These are phyloP conservation scores for Daphne laureola DNA, from an alignment of 441 rosid genomes.

Conservation along the genomic window DNA sequence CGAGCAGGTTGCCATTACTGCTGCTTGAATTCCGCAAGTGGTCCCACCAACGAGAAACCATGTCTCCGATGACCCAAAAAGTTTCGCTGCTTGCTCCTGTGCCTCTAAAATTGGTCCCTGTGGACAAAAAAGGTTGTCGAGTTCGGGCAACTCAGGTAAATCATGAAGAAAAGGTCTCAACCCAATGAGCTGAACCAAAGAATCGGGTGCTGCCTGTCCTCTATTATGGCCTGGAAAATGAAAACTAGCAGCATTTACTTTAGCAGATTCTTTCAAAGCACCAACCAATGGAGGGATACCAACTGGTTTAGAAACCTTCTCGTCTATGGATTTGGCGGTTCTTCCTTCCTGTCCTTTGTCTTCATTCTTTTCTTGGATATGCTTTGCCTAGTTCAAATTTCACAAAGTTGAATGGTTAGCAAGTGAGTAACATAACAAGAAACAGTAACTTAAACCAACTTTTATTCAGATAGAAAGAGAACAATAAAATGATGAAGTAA, in stretches of 20 bases:
- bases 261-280: constrained; percentile 42
- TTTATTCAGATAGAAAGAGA: too few species aligned
- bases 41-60: constrained; percentile 69
- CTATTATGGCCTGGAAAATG: constrained; percentile 72
- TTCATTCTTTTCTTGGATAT: constrained; percentile 11
- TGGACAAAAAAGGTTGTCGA: constrained; percentile 49
- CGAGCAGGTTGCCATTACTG: constrained; percentile 51
- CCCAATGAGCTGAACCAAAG: constrained; percentile 40
- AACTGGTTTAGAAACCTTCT: constrained; percentile 7
- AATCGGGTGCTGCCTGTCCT: constrained; percentile 50
- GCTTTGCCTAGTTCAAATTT: too few species aligned
- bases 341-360: constrained; percentile 3
- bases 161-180: constrained; percentile 38
- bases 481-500: too few species aligned
- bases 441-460: too few species aligned
- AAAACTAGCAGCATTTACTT: constrained; percentile 40
- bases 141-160: constrained; percentile 56
- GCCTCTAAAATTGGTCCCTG: constrained; percentile 59
- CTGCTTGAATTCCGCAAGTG: constrained; percentile 59
- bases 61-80: constrained; percentile 54
- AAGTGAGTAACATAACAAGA: too few species aligned
- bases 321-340: constrained; percentile 6
- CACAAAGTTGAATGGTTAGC: too few species aligned
- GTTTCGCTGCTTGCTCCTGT: constrained; percentile 38
- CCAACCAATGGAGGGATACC: constrained; percentile 36